Evolutionary conservation across 306 rosid species (phyloP), one percentile per base, ranked within the genome.

Genomic region (Gillenia trifoliata): DNA sequence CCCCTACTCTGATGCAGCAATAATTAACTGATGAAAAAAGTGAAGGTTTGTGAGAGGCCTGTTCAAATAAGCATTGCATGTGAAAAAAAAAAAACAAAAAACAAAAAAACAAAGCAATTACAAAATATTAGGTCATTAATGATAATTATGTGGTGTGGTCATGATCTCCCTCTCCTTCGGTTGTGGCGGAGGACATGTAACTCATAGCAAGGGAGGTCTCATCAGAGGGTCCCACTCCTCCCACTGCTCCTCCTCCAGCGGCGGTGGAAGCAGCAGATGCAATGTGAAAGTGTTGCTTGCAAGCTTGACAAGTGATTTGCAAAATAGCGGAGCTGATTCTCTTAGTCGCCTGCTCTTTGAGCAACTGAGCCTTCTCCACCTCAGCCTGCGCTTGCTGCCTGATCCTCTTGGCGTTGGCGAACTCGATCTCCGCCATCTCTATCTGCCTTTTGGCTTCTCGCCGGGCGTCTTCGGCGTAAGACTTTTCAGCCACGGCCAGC

Each of bases 251-350:
- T 13, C 50, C 50, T 16, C 52, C 52, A 15, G 20, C 20, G 8
- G 17, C 52, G 20, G 52, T 17, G 20, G 52, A 47, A 6, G 52
- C 54, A 2, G 72, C 54, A 8, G 85, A 55, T 45, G 86, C 75
- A 25, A 71, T 26, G 10, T 90, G 96, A 9, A 91, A 94, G 17
- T 88, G 88, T 57, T 87, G 90, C 66, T 87, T 90, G 63, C 99
- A 94, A 61, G 89, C 82, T 12, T 89, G 96, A 36, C 99, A 94
- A 20, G 99, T 94, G 79, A 92, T 86, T 66, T 94, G 93, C 86
- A 89, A 34, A 23, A 92, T 78, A 28, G 96, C 89, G 25, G 91
- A 87, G 74, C 83, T 90, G 54, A 86, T 83, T 76, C 85, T 90
- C 87, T 85, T 88, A 11, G 72, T 85, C 9, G 99, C 91, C 67